A percentile compares a stretch with the other conserved stretches of the same genome.
phyloP scores from a whole-genome alignment of 306 rosid species.

The Cucumis melo region DNA sequence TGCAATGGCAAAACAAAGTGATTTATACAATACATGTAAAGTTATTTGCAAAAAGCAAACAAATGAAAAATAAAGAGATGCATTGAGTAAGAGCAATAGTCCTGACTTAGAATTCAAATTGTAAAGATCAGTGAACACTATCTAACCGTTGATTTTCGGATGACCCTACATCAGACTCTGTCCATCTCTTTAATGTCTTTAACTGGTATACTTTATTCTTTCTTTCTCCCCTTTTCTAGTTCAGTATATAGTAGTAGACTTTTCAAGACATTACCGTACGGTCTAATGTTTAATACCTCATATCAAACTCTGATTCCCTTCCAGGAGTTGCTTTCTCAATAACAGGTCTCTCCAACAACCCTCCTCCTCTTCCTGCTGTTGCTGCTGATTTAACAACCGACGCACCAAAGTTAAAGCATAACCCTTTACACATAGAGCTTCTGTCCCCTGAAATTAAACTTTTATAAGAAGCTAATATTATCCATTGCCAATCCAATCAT shows the following conservation, averaged over 20 bases:
- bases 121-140: background rate
- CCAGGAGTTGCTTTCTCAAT: conserved; percentile 68
- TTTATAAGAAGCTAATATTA: background rate
- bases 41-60: no score
- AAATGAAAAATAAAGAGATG: background rate
- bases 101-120: background rate
- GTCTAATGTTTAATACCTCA: conserved; percentile 25
- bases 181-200: conserved; percentile 2
- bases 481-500: background rate
- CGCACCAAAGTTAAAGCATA: conserved; percentile 33
- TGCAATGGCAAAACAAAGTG: background rate
- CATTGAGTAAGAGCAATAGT: background rate
- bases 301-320: conserved; percentile 69
- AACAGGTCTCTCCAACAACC: conserved; percentile 75
- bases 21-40: background rate
- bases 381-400: conserved; percentile 37
- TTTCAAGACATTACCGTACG: conserved; percentile 4
- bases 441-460: conserved; percentile 40
- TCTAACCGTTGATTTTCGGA: background rate
- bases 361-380: conserved; percentile 52
- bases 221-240: conserved; percentile 6
- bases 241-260: conserved; percentile 3
- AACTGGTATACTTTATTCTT: conserved; percentile 7
- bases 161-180: conserved; percentile 8
- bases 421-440: conserved; percentile 37